Evolutionary conservation across 2,329 filamentous ascomycete genomes (phyloP), one percentile per base, ranked within the genome.

Genomic region (Aspergillus candidus): DNA sequence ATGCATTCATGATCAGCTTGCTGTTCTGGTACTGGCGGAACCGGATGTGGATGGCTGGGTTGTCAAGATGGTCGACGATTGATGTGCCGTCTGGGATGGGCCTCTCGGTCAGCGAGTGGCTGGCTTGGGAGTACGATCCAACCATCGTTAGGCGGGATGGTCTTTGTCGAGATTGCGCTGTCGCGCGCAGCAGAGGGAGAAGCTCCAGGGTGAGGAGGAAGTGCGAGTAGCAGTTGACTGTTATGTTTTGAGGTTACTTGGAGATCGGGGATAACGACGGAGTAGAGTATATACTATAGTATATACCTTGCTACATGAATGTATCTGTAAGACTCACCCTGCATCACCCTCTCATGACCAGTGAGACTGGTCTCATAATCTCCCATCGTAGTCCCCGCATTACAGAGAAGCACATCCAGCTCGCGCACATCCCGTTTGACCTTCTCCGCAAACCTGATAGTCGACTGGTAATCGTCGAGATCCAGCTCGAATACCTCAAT

Each of bases 401-500:
- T 55, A 37, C 47, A 51, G 4, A 56, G 32, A 2, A 56, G 29
- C 5, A 54, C 36, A 41, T 56, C 44, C 1, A 55, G 38, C 2
- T 50, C 47, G 1, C 40, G 32, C 4, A 55, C 38, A 13, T 55
- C 33, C 11, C 34, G 13, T n/a, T 44, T 46, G 12, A 52, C 45
- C 14, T 40, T 43, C 3, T 41, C 30, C 10, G 43, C 30, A n/a
- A 55, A 50, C 2, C 34, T 18, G 8, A 55, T 11, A 2, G 41
- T 49, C 3, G 47, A 55, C 12, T 52, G 31, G 32, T 54, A 57
- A 36, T 50, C 49, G 3, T 52, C 47, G 62, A 77, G 70, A 34
- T 78, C 71, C 11, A 79, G 52, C 3, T 56, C n/a, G 69, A 70
- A 77, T 5, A 76, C 71, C 4, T 75, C 61, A 4, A 78, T 60